Conservation (phyloP, 2,329 filamentous ascomycete genomes). For the Sarocladium oryzae region DNA sequence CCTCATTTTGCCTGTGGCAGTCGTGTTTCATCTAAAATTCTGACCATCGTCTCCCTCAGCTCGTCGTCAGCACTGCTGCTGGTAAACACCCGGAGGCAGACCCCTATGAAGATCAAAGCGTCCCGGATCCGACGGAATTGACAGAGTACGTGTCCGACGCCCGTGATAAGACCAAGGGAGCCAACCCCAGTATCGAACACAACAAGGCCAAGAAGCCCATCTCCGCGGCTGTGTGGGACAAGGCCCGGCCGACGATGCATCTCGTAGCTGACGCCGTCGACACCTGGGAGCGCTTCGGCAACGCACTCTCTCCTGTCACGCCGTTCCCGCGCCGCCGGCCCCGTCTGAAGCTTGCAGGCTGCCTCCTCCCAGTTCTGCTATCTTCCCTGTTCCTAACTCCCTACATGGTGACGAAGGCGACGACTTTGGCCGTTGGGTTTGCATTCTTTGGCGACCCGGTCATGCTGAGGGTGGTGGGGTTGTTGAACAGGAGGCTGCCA, state of each 20-base stretch:
- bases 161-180: constrained; percentile 38
- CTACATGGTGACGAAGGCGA: constrained; percentile 57
- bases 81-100: constrained; percentile 69
- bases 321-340: constrained; percentile 52
- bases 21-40: no score
- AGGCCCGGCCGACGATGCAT: constrained; percentile 68
- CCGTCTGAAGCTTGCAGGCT: constrained; percentile 46
- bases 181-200: constrained; percentile 33
- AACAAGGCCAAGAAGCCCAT: constrained; percentile 77
- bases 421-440: constrained; percentile 63
- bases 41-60: no score
- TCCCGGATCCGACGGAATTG: constrained; percentile 43
- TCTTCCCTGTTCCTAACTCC: constrained; percentile 47
- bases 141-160: constrained; percentile 32
- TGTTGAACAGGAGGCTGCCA: constrained; percentile 57
- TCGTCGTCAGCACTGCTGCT: constrained; percentile 67
- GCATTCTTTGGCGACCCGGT: constrained; percentile 76
- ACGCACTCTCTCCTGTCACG: constrained; percentile 54
- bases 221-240: constrained; percentile 69
- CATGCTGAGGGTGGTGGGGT: constrained; percentile 51
- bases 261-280: constrained; percentile 39
- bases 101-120: constrained; percentile 43
- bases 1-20: no score
- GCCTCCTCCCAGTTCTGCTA: constrained; percentile 46
- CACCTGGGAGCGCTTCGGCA: constrained; percentile 44